phyloP scores from a whole-genome alignment of 306 rosid species.

The Hippophae tibetana region DNA sequence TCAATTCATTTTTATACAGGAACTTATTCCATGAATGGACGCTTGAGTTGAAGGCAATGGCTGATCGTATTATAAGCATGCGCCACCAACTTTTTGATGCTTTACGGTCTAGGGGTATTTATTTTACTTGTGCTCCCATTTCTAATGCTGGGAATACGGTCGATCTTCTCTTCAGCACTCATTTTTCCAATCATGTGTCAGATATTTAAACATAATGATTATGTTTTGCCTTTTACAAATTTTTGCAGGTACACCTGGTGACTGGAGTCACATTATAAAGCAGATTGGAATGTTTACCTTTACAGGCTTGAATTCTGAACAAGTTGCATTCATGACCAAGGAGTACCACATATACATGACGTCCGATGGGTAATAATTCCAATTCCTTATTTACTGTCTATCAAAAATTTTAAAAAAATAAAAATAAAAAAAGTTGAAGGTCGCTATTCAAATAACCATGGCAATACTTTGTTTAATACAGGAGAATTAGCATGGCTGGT shows the following conservation, averaged over 20 bases:
- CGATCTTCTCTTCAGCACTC: no score
- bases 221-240: neutral
- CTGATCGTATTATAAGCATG: constrained; percentile 93
- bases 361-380: constrained; percentile 8
- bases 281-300: constrained; percentile 37
- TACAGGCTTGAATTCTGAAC: constrained; percentile 25
- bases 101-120: constrained; percentile 61
- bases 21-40: constrained; percentile 86
- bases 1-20: constrained; percentile 28
- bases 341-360: constrained; percentile 33
- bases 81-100: constrained; percentile 89
- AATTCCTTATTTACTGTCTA: no score
- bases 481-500: constrained; percentile 99
- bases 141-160: no score
- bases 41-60: constrained; percentile 93
- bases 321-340: constrained; percentile 23
- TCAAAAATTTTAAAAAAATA: no score
- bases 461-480: constrained; percentile 18
- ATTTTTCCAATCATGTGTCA: no score
- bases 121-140: neutral
- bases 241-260: neutral
- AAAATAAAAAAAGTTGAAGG: no score
- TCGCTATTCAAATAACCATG: no score
- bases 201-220: neutral
- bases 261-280: neutral